These are phyloP conservation scores for Suillus fuscotomentosus DNA, from an alignment of 768 basidiomycete genomes.

Conservation along the genomic window DNA sequence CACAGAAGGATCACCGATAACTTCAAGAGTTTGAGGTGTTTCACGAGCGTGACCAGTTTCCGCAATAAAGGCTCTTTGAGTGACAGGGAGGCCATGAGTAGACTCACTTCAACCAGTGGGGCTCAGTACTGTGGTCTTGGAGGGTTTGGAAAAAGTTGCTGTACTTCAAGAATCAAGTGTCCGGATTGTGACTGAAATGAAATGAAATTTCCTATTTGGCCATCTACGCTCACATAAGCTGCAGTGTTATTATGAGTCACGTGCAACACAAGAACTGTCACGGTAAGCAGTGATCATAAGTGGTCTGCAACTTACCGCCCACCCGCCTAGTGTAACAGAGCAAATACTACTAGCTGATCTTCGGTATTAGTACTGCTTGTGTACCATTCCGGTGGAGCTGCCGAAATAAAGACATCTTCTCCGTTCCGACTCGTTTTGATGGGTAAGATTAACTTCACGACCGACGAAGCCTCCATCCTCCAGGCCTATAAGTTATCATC, in stretches of 20 bases:
- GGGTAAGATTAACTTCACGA: constrained; percentile 64
- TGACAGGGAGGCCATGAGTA: not conserved
- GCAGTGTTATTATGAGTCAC: not conserved
- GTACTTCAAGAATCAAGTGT: too few species aligned
- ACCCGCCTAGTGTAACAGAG: not conserved
- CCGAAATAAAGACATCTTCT: not conserved
- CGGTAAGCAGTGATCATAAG: too few species aligned
- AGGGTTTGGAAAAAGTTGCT: not conserved
- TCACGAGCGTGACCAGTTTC: not conserved
- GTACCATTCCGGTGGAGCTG: not conserved
- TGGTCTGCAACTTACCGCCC: not conserved
- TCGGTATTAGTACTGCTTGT: not conserved
- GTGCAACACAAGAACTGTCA: not conserved
- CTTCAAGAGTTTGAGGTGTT: not conserved
- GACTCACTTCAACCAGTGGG: not conserved
- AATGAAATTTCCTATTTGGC: too few species aligned
- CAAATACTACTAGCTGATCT: not conserved
- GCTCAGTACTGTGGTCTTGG: not conserved
- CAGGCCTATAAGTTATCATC: constrained; percentile 86
- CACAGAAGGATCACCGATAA: not conserved
- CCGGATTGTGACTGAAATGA: too few species aligned
- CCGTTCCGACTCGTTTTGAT: constrained; percentile 28
- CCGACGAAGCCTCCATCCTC: constrained; percentile 81
- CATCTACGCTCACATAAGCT: too few species aligned
- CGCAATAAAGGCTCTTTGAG: not conserved